Evolutionary conservation across 169 alveolate genomes (phyloP).

Genomic region (Hepatocystis sp.): DNA sequence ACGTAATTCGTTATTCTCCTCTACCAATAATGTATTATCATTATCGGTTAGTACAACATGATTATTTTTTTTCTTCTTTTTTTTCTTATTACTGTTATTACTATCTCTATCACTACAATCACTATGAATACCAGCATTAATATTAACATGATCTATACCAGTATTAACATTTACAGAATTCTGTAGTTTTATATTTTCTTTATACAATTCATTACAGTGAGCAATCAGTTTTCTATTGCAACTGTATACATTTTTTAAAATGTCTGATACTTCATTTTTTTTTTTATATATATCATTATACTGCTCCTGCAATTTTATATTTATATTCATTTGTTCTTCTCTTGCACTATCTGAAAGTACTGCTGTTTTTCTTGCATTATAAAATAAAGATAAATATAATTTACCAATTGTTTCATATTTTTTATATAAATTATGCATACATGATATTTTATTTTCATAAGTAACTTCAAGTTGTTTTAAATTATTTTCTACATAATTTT

Average conservation of each 20-base stretch:
- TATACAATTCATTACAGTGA: conserved; percentile 23
- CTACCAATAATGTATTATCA: conserved; percentile 53
- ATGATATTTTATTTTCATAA: conserved; percentile 23
- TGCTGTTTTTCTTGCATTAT: conserved; percentile 44
- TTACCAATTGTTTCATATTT: conserved; percentile 40
- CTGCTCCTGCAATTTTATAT: conserved; percentile 33
- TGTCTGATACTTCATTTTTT: conserved; percentile 25
- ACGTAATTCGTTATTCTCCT: conserved; percentile 81
- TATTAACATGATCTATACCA: too few relatives aligned
- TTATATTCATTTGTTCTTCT: conserved; percentile 62
- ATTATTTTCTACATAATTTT: conserved; percentile 40
- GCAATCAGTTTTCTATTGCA: conserved; percentile 46
- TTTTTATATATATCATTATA: conserved; percentile 31
- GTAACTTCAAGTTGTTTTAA: conserved; percentile 24
- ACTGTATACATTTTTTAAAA: conserved; percentile 20
- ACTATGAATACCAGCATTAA: too few relatives aligned
- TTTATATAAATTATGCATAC: conserved; percentile 28
- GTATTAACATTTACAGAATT: neutral
- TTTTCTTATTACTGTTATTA: too few relatives aligned
- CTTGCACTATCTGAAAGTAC: conserved; percentile 35
- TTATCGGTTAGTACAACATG: neutral
- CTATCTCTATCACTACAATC: too few relatives aligned
- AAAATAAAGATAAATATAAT: conserved; percentile 45
- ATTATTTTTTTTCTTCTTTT: neutral
- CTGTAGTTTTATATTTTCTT: conserved; percentile 23